phyloP scores from a whole-genome alignment of 148 eudicot species.

The Polygonum aviculare region DNA sequence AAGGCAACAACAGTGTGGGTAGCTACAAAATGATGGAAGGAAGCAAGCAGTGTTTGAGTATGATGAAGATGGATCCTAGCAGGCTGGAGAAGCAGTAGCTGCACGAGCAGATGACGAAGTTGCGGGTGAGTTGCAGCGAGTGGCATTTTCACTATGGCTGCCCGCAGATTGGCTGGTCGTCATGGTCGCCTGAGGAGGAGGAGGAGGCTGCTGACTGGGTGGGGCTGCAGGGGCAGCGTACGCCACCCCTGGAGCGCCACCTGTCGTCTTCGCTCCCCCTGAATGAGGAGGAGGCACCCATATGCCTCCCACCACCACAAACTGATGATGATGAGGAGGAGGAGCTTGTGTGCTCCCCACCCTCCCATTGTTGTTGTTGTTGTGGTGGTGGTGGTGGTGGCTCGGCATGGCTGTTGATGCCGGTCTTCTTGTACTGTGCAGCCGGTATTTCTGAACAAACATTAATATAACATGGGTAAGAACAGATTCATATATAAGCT shows the following conservation, averaged over 20 bases:
- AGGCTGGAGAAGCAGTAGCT: constrained; percentile 2
- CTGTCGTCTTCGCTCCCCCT: not conserved
- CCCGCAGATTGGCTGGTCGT: not conserved
- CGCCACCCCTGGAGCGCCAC: not conserved
- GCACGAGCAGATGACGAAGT: constrained; percentile 10
- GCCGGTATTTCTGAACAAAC: constrained; percentile 12
- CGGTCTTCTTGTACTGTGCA: constrained; percentile 6
- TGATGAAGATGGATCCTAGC: not conserved
- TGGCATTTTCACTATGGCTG: not conserved
- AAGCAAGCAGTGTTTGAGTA: too few relatives aligned
- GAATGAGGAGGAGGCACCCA: constrained; percentile 10
- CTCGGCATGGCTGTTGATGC: not conserved
- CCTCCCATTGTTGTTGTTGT: too few relatives aligned
- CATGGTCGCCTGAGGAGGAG: too few relatives aligned
- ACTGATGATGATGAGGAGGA: too few relatives aligned
- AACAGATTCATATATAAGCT: not conserved
- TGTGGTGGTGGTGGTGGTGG: not conserved
- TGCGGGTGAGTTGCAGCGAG: constrained; percentile 3
- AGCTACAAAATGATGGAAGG: too few relatives aligned
- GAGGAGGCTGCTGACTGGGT: not conserved
- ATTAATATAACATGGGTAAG: not conserved
- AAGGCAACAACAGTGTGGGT: too few relatives aligned
- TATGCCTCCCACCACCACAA: constrained; percentile 11
- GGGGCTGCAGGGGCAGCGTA: not conserved
- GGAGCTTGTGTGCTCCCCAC: not conserved